Evolutionary conservation across 257 asterid genomes (phyloP), one percentile per base, ranked within the genome.

Genomic region (Fraxinus anomala): DNA sequence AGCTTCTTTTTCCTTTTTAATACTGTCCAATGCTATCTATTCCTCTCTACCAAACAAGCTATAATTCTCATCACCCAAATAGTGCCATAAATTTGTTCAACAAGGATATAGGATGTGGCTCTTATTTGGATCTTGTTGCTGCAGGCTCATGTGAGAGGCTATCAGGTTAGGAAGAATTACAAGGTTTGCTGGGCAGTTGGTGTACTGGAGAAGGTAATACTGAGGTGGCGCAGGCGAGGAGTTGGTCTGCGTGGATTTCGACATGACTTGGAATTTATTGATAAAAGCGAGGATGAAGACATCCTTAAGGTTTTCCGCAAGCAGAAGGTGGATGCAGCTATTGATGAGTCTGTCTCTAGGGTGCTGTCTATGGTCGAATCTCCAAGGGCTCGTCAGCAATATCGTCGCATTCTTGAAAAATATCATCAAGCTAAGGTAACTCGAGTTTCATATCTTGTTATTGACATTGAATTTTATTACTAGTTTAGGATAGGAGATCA

Each of bases 121-220:
- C 73, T 16, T 39, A 75, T 68, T 39, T 71, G 56, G 28, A 77
- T 74, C 68, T 76, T 67, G 34, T 76, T 24, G 21, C 47, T 34
- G 84, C 88, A 96, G 98, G 98, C 99, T 79, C 97, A 96, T 84
- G 97, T 92, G 80, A 88, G 98, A 86, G 99, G 98, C 30, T 89
- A 93, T 81, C 98, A 87, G 85, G 98, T 86, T 34, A 88, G 99
- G 80, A 96, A 89, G 87, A 76, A 89, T 37, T 91, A 91, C 47
- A 86, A 76, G 81, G 92, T 96, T 10, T 88, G 97, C 80, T 96
- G 98, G 99, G 99, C 98, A 61, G 97, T 90, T 77, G 88, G 98
- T 78, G 77, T 96, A 34, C 88, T 96, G 84, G 99, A 96, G 86
- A 96, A 96, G 93, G 94, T 88, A 39, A 56, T 96, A 11, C 81